phyloP scores from a whole-genome alignment of 352 stramenopile species.

The Globisporangium carolinianum region DNA sequence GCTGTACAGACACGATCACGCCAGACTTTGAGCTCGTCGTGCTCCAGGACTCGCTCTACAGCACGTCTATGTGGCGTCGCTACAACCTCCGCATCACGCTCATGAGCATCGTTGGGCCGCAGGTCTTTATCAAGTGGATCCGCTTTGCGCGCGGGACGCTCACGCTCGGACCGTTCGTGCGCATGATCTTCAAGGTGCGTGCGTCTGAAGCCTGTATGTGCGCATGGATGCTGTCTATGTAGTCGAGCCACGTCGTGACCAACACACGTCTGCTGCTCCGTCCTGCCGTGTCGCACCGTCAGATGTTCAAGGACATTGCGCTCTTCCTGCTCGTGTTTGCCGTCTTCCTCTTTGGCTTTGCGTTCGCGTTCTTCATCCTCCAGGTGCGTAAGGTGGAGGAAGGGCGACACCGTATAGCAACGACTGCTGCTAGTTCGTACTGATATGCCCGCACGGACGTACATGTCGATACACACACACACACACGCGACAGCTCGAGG shows the following conservation, averaged over 20 bases:
- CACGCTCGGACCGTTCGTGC: constrained; percentile 66
- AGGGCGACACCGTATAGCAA: no score
- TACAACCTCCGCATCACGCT: constrained; percentile 74
- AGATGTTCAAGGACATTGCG: constrained; percentile 81
- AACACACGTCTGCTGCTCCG: no score
- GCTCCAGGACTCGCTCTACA: constrained; percentile 60
- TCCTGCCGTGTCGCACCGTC: neutral
- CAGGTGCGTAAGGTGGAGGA: constrained; percentile 27
- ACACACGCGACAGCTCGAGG: constrained; percentile 43
- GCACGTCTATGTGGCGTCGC: constrained; percentile 34
- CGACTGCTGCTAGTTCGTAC: no score
- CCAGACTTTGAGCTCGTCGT: constrained; percentile 49
- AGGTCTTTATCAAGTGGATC: constrained; percentile 81
- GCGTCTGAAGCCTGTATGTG: neutral
- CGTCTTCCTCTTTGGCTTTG: constrained; percentile 67
- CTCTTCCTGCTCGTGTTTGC: constrained; percentile 73
- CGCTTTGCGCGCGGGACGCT: constrained; percentile 67
- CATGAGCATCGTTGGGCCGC: constrained; percentile 69
- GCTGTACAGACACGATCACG: constrained; percentile 6
- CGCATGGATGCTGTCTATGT: neutral
- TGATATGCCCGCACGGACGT: neutral
- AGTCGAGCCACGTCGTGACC: no score
- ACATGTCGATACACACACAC: neutral
- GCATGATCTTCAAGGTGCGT: constrained; percentile 78
- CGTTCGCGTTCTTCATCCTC: constrained; percentile 79